Base-by-base conservation (phyloP, 192 early-diverging fungal genomes). In the Diversispora eburnea region DNA sequence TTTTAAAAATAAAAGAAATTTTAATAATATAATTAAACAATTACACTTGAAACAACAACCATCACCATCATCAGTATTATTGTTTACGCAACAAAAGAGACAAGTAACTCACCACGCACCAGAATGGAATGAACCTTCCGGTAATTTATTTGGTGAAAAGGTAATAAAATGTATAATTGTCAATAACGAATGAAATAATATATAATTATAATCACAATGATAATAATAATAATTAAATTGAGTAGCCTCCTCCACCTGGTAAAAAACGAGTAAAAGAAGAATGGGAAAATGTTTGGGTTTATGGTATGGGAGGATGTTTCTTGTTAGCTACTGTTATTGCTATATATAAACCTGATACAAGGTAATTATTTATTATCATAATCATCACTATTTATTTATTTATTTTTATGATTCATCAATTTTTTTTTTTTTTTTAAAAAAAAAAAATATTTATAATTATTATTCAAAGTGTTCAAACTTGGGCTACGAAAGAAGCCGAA, bases 301-400 rank as follows among this genome's bases (percentile, higher is more conserved):
- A 85, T 66, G 90, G 89, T 45, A 85, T 90, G 76, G 67, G 82
- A 9, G 86, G 89, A 33, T 82, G 85, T 45, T 85, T 91, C 71
- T 74, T 74, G 12, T 60, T 90, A 62, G 84, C 84, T 15, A 77
- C 81, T 13, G 76, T 81, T 43, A 77, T 85, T 19, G 67, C 84
- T 25, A 84, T 87, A 81, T 93, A 91, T 84, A 91, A 91, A 81
- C 92, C 92, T 17, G 89, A 93, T 75, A 90, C 89, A 25, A 91
- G 87, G 89, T 89, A 86, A 77, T 67, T 57, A 33, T 54, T 25
- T 39, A n/a, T 20, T 56, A 62, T 9, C 25, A 20, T 12, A 10
- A 76, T 19, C 17, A 12, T 5, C 9, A n/a, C 12, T 69, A 17
- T 6, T 77, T 56, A 33, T 33, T 33, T 33, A 33, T 33, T 33